A percentile compares a stretch with the other conserved stretches of the same genome.
Conservation (phyloP, 805 yeast genomes). For the Vanderwaltozyma verrucispora region DNA sequence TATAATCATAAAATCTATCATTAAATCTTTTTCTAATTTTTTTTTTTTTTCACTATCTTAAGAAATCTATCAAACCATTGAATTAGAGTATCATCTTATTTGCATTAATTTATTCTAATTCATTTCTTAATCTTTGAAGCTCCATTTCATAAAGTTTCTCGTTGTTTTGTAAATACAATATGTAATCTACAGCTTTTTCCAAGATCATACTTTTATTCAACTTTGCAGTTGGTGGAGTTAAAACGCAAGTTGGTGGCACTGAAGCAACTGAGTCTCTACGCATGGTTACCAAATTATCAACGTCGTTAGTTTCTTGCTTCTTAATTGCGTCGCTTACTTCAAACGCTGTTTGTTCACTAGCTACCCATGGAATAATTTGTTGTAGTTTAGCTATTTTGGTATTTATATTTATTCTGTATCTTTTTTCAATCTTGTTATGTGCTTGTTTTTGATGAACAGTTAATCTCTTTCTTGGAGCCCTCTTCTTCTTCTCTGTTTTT, state of each 20-base stretch:
- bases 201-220: constrained; percentile 58
- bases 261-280: neutral
- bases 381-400: constrained; percentile 62
- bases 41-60: no score
- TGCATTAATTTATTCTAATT: constrained; percentile 12
- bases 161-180: constrained; percentile 41
- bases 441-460: constrained; percentile 50
- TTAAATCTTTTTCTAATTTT: no score
- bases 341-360: constrained; percentile 52
- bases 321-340: constrained; percentile 28
- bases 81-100: neutral
- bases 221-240: constrained; percentile 25
- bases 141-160: constrained; percentile 30
- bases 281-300: neutral
- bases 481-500: constrained; percentile 2
- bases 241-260: neutral
- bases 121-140: constrained; percentile 25
- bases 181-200: constrained; percentile 58
- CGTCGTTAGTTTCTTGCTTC: neutral
- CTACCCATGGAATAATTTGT: constrained; percentile 57
- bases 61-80: no score
- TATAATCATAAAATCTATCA: no score
- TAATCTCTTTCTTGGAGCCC: constrained; percentile 43
- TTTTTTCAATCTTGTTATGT: constrained; percentile 63
- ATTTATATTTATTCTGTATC: constrained; percentile 62